Conservation (phyloP, 805 yeast genomes). For the Helenozyma rhizophorensis region DNA sequence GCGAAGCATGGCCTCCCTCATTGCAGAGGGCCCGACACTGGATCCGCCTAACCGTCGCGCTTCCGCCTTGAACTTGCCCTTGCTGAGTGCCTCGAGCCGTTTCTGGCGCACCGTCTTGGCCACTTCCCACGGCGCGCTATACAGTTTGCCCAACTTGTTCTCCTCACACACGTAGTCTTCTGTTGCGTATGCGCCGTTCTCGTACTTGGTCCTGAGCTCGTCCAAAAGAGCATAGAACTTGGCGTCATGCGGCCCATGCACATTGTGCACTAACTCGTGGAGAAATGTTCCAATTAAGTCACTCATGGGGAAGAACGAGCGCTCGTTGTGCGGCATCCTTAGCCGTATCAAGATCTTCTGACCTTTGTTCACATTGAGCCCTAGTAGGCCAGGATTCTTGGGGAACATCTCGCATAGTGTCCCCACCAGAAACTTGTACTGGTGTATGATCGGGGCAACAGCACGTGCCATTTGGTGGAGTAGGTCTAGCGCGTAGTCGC, state of each 20-base stretch:
- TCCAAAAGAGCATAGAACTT: slow-evolving; percentile 65
- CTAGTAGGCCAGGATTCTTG: slow-evolving; percentile 57
- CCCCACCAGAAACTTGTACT: slow-evolving; percentile 60
- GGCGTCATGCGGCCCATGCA: slow-evolving; percentile 74
- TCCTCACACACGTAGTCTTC: slow-evolving; percentile 51
- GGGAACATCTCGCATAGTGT: slow-evolving; percentile 80
- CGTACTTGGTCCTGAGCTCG: slow-evolving; percentile 50
- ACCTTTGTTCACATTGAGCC: slow-evolving; percentile 80
- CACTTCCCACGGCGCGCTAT: slow-evolving; percentile 11
- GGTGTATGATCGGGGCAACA: slow-evolving; percentile 77
- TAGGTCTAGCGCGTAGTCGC: slow-evolving; percentile 41
- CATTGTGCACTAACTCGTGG: slow-evolving; percentile 84
- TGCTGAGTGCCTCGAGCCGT: slow-evolving; percentile 38
- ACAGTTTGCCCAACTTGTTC: slow-evolving; percentile 38
- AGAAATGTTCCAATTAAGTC: slow-evolving; percentile 77
- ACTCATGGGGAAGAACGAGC: slow-evolving; percentile 56
- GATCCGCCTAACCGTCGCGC: slow-evolving; percentile 27
- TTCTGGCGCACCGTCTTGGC: slow-evolving; percentile 24
- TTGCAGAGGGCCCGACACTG: slow-evolving; percentile 8
- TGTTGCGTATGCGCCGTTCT: slow-evolving; percentile 38
- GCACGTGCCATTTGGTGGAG: slow-evolving; percentile 64
- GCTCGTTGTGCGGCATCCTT: slow-evolving; percentile 51
- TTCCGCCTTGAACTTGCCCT: slow-evolving; percentile 39
- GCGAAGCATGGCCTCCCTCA: slow-evolving; percentile 45
- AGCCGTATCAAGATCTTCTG: slow-evolving; percentile 66